Evolutionary conservation across 129 eudicot genomes (phyloP).

Genomic region (Solidago caesia): DNA sequence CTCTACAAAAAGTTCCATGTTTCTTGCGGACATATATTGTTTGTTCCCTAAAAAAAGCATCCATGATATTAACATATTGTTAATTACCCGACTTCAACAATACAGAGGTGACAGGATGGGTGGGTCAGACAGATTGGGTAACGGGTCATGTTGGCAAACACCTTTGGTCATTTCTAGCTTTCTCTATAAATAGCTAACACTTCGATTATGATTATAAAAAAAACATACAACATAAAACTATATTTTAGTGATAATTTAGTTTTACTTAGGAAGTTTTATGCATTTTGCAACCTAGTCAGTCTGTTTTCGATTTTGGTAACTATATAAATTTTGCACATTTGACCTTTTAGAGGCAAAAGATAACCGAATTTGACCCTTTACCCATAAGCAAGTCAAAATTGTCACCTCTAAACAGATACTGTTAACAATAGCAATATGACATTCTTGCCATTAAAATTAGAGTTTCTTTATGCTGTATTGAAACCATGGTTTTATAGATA

Average conservation of each 20-base stretch:
- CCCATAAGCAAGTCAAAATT: not conserved
- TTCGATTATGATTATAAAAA: not conserved
- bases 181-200: not conserved
- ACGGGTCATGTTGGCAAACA: not conserved
- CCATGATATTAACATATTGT: not conserved
- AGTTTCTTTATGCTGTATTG: not conserved
- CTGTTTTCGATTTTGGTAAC: not conserved
- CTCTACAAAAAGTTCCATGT: constrained; percentile 31
- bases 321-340: too few species aligned
- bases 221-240: not conserved
- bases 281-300: not conserved
- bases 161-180: not conserved
- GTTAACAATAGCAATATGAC: not conserved
- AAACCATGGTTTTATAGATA: not conserved
- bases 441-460: not conserved
- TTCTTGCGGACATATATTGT: constrained; percentile 33
- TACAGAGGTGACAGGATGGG: not conserved
- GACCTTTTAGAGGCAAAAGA: not conserved
- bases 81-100: not conserved
- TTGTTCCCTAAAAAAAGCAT: constrained; percentile 42
- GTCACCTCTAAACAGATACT: not conserved
- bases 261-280: not conserved
- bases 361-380: not conserved
- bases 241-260: not conserved
- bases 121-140: not conserved